phyloP scores from a whole-genome alignment of 495 filamentous ascomycete species.

The Xylaria nigripes region DNA sequence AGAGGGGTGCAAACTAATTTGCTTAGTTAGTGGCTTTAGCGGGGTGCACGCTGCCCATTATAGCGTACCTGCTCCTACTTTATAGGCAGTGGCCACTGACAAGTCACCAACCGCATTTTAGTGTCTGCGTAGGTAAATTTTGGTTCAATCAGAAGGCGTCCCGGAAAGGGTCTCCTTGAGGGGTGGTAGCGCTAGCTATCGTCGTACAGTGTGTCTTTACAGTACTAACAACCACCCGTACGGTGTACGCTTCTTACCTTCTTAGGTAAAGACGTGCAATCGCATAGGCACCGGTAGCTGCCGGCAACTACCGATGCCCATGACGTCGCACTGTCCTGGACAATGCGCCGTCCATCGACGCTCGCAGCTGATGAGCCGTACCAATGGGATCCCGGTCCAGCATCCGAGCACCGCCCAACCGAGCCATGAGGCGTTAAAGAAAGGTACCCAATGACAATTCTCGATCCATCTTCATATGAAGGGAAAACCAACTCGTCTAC shows the following conservation, averaged over 20 bases:
- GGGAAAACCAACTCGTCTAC: too few relatives aligned
- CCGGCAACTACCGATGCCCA: background rate
- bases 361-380: background rate
- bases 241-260: too few relatives aligned
- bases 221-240: background rate
- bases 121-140: background rate
- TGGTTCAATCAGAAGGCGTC: background rate
- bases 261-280: too few relatives aligned
- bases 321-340: background rate
- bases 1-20: conserved; percentile 8
- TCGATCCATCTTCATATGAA: background rate
- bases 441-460: background rate
- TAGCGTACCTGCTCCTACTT: background rate
- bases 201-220: too few relatives aligned
- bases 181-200: too few relatives aligned
- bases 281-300: too few relatives aligned
- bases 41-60: background rate
- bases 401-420: background rate
- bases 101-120: background rate
- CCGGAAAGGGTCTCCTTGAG: background rate
- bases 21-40: conserved; percentile 9
- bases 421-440: background rate
- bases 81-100: too few relatives aligned
- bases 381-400: background rate
- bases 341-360: background rate